Percentiles rank a stretch among this genome's conserved stretches.
phyloP scores from a whole-genome alignment of 1,284 basidiomycete species.

The Bjerkandera adusta region DNA sequence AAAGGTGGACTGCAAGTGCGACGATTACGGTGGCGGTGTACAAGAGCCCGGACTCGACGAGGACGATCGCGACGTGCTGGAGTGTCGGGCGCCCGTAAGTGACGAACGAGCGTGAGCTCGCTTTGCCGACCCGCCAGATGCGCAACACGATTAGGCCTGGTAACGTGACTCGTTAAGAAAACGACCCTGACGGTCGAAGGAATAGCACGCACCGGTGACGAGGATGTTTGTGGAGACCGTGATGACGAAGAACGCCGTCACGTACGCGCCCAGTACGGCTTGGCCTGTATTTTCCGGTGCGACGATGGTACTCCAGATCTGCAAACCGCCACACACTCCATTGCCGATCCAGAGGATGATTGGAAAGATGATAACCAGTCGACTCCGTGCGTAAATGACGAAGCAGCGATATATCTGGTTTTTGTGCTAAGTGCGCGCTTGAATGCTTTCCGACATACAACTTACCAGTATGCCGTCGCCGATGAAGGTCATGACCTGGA shows the following conservation, averaged over 20 bases:
- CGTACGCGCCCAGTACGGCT: not conserved
- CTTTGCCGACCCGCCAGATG: not conserved
- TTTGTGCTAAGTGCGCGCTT: not conserved
- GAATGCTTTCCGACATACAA: not conserved
- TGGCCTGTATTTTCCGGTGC: not conserved
- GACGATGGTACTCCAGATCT: slow-evolving; percentile 1
- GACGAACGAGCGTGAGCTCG: not conserved
- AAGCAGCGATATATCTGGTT: slow-evolving; percentile 6
- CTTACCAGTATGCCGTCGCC: slow-evolving; percentile 17
- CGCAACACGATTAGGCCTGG: slow-evolving; percentile 1
- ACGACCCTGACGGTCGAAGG: not conserved
- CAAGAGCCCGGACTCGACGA: not conserved
- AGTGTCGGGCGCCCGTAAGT: not conserved
- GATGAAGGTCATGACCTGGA: slow-evolving; percentile 13
- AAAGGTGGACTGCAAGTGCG: not conserved
- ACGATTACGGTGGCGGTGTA: slow-evolving; percentile 3
- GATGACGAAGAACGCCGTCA: slow-evolving; percentile 3
- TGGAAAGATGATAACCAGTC: not conserved
- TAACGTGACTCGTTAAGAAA: not conserved
- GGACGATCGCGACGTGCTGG: not conserved
- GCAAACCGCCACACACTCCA: not conserved
- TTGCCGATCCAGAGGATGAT: slow-evolving; percentile 1
- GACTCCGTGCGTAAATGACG: not conserved
- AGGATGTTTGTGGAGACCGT: slow-evolving; percentile 5
- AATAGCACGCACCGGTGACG: slow-evolving; percentile 1